A percentile compares a stretch with the other conserved stretches of the same genome.
These are phyloP conservation scores for Bipolaris zeicola DNA, from an alignment of 2,329 filamentous ascomycete genomes.

Conservation along the genomic window DNA sequence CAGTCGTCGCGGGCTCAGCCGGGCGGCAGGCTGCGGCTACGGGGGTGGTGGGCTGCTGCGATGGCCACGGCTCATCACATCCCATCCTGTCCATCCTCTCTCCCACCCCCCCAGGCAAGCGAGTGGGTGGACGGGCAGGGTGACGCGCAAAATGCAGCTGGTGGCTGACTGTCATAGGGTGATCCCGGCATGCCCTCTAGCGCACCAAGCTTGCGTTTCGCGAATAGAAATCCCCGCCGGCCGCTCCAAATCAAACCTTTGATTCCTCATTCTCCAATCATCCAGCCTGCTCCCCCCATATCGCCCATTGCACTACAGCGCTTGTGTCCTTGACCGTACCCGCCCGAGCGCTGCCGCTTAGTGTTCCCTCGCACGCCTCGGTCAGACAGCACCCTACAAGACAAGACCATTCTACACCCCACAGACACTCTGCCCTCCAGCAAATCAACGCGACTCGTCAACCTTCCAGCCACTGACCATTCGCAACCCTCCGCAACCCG, in stretches of 20 bases:
- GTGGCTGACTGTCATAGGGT: constrained; percentile 25
- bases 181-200: constrained; percentile 21
- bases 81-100: no score
- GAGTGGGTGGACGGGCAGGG: neutral
- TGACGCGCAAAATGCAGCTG: constrained; percentile 12
- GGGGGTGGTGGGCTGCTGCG: no score
- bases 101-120: neutral
- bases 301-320: constrained; percentile 27
- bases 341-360: neutral
- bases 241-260: constrained; percentile 21
- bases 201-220: constrained; percentile 22
- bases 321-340: constrained; percentile 16
- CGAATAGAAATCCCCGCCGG: constrained; percentile 17
- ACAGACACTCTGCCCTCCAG: constrained; percentile 13
- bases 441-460: constrained; percentile 31
- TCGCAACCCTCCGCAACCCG: constrained; percentile 19
- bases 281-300: constrained; percentile 11
- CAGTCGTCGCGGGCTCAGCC: neutral
- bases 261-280: constrained; percentile 34
- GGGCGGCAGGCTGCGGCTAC: no score
- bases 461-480: constrained; percentile 13
- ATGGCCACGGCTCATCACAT: neutral
- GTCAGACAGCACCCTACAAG: constrained; percentile 12
- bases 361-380: constrained; percentile 16
- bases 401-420: constrained; percentile 23